Evolutionary conservation across 306 rosid genomes (phyloP), one percentile per base, ranked within the genome.

Genomic region (Cicer yamashitae): DNA sequence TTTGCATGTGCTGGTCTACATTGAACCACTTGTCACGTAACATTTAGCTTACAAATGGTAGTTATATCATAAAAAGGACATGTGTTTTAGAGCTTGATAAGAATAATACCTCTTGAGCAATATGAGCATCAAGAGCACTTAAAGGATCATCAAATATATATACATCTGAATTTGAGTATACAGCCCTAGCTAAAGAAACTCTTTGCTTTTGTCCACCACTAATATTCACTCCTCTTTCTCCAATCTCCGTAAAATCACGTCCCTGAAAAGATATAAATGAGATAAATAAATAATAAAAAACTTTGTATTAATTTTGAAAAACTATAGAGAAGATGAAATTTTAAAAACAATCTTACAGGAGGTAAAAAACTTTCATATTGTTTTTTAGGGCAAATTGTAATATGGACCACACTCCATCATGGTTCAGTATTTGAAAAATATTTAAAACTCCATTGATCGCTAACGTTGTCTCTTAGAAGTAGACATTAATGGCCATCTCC

Each of bases 171-270:
- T 87, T 68, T 45, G 98, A 93, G 87, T 93, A 93, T 70, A 89
- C 84, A 74, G 96, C 97, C 53, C 97, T 80, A 67, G 98, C 98
- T 88, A 93, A 78, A 46, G 98, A 93, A 75, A 93, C 91, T 79
- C 98, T 90, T 72, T 91, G 97, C 88, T 90, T 93, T 81, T 93
- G 97, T 48, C 98, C 98, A 41, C 98, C 98, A 81, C 98, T 93
- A 48, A 93, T 89, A 73, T 93, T 93, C 52, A 93, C 89, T 70
- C 98, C 98, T 76, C 97, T 89, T 86, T 93, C 98, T 25, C 98
- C 97, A 59, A 93, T 93, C 84, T 93, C 98, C 0, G 98, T 93
- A 63, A 87, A 84, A 83, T 93, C 98, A 47, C 52, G 86, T 47
- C 94, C 98, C 96, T 89, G 81, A 70, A 58, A 77, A 68, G 72